phyloP scores from a whole-genome alignment of 2,329 filamentous ascomycete genomes.

The Plenodomus biglobosus region DNA sequence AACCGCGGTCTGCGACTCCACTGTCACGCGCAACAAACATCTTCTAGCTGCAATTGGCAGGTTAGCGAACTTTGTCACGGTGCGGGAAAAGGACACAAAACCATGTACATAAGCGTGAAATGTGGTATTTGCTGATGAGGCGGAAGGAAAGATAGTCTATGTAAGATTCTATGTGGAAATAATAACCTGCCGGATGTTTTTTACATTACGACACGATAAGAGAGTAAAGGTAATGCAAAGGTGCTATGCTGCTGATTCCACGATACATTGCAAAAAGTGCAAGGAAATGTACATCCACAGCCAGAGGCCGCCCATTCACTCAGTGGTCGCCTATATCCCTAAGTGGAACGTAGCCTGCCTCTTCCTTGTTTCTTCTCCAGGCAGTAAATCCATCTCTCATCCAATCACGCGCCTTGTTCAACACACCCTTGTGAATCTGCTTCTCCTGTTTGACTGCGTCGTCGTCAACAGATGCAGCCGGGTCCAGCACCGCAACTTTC shows the following conservation, averaged over 20 bases:
- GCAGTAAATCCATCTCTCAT: slow-evolving; percentile 34
- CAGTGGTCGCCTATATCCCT: slow-evolving; percentile 45
- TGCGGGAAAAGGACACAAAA: not conserved
- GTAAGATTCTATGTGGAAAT: no score
- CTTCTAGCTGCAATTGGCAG: slow-evolving; percentile 5
- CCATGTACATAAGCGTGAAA: no score
- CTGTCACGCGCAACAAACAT: slow-evolving; percentile 17
- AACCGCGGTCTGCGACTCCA: slow-evolving; percentile 18
- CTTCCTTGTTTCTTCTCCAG: slow-evolving; percentile 43
- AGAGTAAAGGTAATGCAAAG: slow-evolving; percentile 1
- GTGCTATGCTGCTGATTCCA: slow-evolving; percentile 16
- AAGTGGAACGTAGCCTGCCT: slow-evolving; percentile 51
- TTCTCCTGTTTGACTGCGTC: slow-evolving; percentile 33
- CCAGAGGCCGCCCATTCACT: not conserved
- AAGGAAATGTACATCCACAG: not conserved
- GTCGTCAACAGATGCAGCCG: slow-evolving; percentile 32
- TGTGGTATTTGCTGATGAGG: no score
- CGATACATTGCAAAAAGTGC: not conserved
- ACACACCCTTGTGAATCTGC: slow-evolving; percentile 19
- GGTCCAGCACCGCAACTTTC: slow-evolving; percentile 67
- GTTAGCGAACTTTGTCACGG: not conserved
- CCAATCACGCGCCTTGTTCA: slow-evolving; percentile 31
- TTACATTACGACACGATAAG: no score
- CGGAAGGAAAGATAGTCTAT: no score
- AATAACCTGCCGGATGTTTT: no score